These are phyloP conservation scores for Aspergillus niger DNA, from an alignment of 2,329 filamentous ascomycete genomes.

Conservation along the genomic window DNA sequence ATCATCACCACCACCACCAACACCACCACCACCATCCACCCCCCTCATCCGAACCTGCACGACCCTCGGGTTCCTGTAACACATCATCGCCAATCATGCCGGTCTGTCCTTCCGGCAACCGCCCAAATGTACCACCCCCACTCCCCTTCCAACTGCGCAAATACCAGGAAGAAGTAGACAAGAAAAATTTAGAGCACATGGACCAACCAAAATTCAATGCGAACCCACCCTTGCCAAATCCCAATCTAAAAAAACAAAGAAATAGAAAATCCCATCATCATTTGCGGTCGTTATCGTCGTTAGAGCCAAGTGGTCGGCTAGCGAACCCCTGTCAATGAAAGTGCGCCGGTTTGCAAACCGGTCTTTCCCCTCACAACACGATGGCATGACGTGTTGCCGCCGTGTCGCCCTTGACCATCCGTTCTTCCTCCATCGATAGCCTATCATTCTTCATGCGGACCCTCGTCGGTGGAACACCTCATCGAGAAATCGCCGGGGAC, in stretches of 20 bases:
- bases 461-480: slow-evolving; percentile 62
- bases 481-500: slow-evolving; percentile 63
- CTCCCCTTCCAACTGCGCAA: neutral
- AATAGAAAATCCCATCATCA: neutral
- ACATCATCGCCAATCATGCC: slow-evolving; percentile 16
- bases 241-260: neutral
- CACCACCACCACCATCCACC: neutral
- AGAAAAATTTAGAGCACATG: neutral
- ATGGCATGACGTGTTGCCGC: slow-evolving; percentile 4
- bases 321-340: neutral
- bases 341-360: neutral
- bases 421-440: neutral
- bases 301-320: slow-evolving; percentile 1
- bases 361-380: neutral
- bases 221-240: neutral
- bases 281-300: slow-evolving; percentile 2
- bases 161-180: neutral
- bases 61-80: slow-evolving; percentile 18
- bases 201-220: neutral
- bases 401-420: neutral
- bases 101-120: slow-evolving; percentile 12
- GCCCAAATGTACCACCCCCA: slow-evolving; percentile 3
- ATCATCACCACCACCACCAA: neutral
- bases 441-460: slow-evolving; percentile 31
- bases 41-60: slow-evolving; percentile 8